Evolutionary conservation across 1,284 basidiomycete genomes (phyloP), one percentile per base, ranked within the genome.

Genomic region (Irpex sp.): DNA sequence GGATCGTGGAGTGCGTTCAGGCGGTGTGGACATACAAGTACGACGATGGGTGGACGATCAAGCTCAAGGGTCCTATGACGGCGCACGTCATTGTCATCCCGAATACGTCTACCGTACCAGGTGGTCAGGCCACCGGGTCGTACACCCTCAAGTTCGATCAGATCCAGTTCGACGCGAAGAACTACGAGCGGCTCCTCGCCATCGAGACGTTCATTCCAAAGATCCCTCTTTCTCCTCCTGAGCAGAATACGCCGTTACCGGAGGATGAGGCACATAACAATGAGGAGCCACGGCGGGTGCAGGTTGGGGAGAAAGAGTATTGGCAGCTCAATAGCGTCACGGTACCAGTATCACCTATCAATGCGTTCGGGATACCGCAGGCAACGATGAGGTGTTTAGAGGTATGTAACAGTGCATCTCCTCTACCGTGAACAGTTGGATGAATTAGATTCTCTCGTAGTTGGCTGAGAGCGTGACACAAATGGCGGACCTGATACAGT

Each of bases 331-430:
- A 86, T n/a, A 78, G 77, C 47, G 87, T 82, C 26, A 78, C 78
- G 31, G 82, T 92, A 67, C 91, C 91, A 13, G 82, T 83, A 6
- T 91, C 92, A 70, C 91, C 91, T 4, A 88, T 93, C 60, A 93
- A 92, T 70, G 88, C 88, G 37, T 93, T 93, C 75, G 91, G 91
- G 2, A 91, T 93, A 60, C 91, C 91, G 2, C 91, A 93, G 71
- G 89, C 90, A 2, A 92, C 91, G 17, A 92, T 93, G 91, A 81
- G 91, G 64, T 92, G 91, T 80, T 77, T 93, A 37, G 91, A 93
- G 82, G 88, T 91, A 76, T 71, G 54, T 44, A 51, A 26, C 34
- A 59, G 58, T 31, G 61, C 26, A 17, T 59, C 47, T 21, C 52
- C 40, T 38, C 60, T 40, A 9, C 47, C 57, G 44, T 8, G 51